phyloP scores from a whole-genome alignment of 805 yeast genomes.

The Torulaspora maleeae region DNA sequence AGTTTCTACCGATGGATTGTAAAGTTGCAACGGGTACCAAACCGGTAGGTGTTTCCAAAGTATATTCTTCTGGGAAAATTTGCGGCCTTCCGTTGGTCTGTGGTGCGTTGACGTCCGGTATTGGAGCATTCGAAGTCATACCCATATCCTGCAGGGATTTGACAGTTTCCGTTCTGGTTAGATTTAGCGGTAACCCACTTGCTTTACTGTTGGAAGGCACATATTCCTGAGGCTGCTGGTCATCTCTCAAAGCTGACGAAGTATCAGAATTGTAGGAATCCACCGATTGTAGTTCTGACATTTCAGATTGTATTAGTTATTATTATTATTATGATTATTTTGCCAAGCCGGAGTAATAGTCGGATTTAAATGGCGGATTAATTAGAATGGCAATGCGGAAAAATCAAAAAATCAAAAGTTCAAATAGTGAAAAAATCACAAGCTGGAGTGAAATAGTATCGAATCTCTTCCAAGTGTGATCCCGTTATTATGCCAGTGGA shows the following conservation, averaged over 20 bases:
- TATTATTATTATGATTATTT: background rate
- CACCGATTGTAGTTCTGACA: slow-evolving; percentile 20
- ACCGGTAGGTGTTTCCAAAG: slow-evolving; percentile 83
- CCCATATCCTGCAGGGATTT: slow-evolving; percentile 64
- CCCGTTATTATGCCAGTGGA: background rate
- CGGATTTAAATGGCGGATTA: background rate
- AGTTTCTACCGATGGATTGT: slow-evolving; percentile 57
- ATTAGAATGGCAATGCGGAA: background rate
- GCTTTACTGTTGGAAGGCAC: slow-evolving; percentile 13
- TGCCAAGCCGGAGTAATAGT: background rate
- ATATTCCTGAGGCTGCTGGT: slow-evolving; percentile 27
- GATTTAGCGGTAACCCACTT: slow-evolving; percentile 27
- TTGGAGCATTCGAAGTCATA: slow-evolving; percentile 48
- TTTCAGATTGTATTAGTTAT: background rate
- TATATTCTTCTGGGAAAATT: slow-evolving; percentile 89
- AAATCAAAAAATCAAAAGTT: background rate
- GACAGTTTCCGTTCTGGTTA: slow-evolving; percentile 66
- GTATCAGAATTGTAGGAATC: slow-evolving; percentile 20
- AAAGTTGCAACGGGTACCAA: slow-evolving; percentile 76
- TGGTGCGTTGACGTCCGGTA: slow-evolving; percentile 56
- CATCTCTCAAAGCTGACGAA: slow-evolving; percentile 15
- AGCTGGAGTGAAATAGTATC: background rate
- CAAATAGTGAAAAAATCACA: background rate
- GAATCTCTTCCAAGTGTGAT: background rate
- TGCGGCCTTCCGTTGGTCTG: slow-evolving; percentile 49